phyloP scores from a whole-genome alignment of 176 grass and related monocot genomes.

The Echinochloa phyllopogon region DNA sequence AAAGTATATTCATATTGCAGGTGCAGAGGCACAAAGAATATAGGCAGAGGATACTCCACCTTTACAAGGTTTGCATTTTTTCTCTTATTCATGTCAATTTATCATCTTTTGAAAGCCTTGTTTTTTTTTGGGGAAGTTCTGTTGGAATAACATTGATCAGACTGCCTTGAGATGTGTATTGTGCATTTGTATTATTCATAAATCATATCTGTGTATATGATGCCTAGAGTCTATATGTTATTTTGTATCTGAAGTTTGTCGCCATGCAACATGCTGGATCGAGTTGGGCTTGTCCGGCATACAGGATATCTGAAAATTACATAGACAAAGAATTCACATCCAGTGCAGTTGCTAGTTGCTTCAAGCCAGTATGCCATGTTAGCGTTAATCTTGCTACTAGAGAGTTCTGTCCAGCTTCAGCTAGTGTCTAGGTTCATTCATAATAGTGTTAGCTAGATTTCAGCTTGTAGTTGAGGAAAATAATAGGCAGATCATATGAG shows the following conservation, averaged over 20 bases:
- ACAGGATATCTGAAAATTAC: conserved; percentile 17
- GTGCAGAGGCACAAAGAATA: conserved; percentile 90
- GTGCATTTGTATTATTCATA: conserved; percentile 23
- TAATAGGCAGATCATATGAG: too few relatives aligned
- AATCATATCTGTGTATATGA: conserved; percentile 5
- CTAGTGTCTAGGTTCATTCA: too few relatives aligned
- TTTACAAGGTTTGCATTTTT: conserved; percentile 81
- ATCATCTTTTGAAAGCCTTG: conserved; percentile 23
- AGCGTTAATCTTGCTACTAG: too few relatives aligned
- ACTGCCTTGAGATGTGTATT: neutral
- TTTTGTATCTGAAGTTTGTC: conserved; percentile 9
- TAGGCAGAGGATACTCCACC: conserved; percentile 77
- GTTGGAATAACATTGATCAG: neutral
- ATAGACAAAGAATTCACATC: conserved; percentile 9
- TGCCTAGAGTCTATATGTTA: neutral
- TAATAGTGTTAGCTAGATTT: too few relatives aligned
- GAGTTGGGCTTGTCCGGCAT: neutral
- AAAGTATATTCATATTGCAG: conserved; percentile 42
- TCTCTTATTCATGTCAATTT: conserved; percentile 24
- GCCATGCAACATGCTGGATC: neutral
- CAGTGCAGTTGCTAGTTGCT: neutral
- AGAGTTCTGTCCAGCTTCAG: too few relatives aligned
- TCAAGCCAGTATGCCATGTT: neutral
- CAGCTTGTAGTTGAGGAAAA: too few relatives aligned
- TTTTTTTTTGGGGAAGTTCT: neutral